Percentiles rank a stretch among this genome's conserved stretches.
Conservation (phyloP, 768 basidiomycete genomes). For the Ramaria rubella region DNA sequence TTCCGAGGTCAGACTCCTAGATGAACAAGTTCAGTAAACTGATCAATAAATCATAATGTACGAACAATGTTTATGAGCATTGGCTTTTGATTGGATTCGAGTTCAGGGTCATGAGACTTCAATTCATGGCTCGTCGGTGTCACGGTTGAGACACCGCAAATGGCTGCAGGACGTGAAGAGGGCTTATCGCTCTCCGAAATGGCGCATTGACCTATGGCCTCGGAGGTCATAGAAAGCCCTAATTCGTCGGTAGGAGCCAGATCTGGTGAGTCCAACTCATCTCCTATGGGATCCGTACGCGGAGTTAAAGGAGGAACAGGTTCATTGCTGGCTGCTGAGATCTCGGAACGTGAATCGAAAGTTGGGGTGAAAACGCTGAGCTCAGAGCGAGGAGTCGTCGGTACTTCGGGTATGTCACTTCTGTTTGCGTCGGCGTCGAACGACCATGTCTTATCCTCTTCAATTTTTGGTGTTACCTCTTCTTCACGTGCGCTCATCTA, state of each 20-base stretch:
- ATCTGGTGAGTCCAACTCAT: neutral
- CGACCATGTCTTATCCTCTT: neutral
- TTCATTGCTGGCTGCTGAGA: conserved; percentile 22
- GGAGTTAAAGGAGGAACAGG: conserved; percentile 22
- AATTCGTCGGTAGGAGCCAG: neutral
- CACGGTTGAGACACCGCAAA: too few relatives aligned
- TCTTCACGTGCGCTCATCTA: neutral
- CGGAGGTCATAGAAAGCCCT: conserved; percentile 1
- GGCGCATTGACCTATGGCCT: too few relatives aligned
- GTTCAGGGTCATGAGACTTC: too few relatives aligned
- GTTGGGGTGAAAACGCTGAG: conserved; percentile 11
- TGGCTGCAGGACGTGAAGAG: too few relatives aligned
- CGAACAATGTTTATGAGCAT: too few relatives aligned
- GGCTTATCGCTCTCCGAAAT: too few relatives aligned
- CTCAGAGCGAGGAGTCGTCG: conserved; percentile 9
- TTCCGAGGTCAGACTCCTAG: too few relatives aligned
- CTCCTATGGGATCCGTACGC: conserved; percentile 32
- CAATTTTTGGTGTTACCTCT: neutral
- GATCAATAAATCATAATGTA: too few relatives aligned
- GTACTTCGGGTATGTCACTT: conserved; percentile 10
- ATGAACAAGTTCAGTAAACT: too few relatives aligned
- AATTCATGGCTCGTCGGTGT: too few relatives aligned
- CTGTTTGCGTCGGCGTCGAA: neutral
- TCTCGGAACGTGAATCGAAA: conserved; percentile 14
- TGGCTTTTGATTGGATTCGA: too few relatives aligned